Percentiles rank a stretch among this genome's conserved stretches.
These are phyloP conservation scores for Nematodospora valgi DNA, from an alignment of 805 yeast species.

Conservation along the genomic window DNA sequence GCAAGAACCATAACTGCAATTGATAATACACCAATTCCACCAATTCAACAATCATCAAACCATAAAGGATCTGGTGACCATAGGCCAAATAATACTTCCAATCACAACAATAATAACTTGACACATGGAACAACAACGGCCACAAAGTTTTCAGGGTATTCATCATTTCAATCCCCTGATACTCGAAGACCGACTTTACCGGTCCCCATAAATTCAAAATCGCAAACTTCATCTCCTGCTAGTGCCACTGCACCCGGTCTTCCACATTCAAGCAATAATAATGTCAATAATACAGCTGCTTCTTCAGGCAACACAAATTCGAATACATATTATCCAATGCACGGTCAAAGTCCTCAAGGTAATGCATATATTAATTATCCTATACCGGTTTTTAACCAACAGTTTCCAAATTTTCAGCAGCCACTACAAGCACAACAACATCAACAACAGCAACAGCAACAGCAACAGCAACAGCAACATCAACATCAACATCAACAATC, in stretches of 20 bases:
- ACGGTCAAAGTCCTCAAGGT: slow-evolving; percentile 4
- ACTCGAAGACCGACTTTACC: slow-evolving; percentile 25
- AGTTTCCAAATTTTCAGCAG: too few species aligned
- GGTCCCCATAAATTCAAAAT: slow-evolving; percentile 33
- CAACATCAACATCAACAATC: slow-evolving; percentile 20
- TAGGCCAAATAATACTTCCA: slow-evolving; percentile 6
- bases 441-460: slow-evolving; percentile 18
- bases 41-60: slow-evolving; percentile 3
- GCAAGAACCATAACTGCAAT: slow-evolving; percentile 46
- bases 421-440: slow-evolving; percentile 1
- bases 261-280: slow-evolving; percentile 15
- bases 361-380: slow-evolving; percentile 14
- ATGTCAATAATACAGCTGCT: background rate
- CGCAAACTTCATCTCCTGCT: slow-evolving; percentile 39
- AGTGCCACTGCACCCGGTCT: slow-evolving; percentile 38
- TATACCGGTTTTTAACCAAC: slow-evolving; percentile 35
- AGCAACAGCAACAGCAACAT: slow-evolving; percentile 6
- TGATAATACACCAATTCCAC: slow-evolving; percentile 17
- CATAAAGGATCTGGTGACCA: slow-evolving; percentile 1
- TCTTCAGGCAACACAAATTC: background rate
- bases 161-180: slow-evolving; percentile 29
- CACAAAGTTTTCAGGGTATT: slow-evolving; percentile 14
- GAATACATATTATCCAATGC: slow-evolving; percentile 14
- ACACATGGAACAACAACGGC: background rate
- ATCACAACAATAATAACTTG: background rate